These are phyloP conservation scores for Abrus precatorius DNA, from an alignment of 306 rosid genomes.

Conservation along the genomic window DNA sequence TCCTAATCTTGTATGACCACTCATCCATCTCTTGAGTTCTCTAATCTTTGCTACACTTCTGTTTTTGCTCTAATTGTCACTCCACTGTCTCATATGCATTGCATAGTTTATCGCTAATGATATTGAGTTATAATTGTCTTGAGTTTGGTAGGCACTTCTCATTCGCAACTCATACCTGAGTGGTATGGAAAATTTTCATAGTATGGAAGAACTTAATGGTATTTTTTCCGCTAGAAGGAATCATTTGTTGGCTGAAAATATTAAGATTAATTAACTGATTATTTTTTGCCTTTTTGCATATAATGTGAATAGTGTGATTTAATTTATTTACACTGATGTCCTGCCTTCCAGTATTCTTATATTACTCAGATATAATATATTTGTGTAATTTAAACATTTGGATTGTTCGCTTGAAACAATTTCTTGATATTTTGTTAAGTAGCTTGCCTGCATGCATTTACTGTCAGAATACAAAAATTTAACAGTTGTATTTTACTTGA, in stretches of 20 bases:
- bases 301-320: neutral
- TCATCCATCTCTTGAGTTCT: neutral
- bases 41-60: neutral
- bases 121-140: neutral
- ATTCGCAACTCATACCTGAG: neutral
- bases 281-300: neutral
- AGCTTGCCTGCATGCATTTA: constrained; percentile 23
- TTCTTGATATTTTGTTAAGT: constrained; percentile 3
- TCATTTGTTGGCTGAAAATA: constrained; percentile 28
- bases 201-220: constrained; percentile 11
- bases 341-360: neutral
- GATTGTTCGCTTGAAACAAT: constrained; percentile 5
- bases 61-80: neutral
- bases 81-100: neutral
- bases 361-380: constrained; percentile 5
- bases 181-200: neutral
- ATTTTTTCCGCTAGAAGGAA: constrained; percentile 7
- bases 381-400: constrained; percentile 7
- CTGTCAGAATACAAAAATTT: constrained; percentile 6
- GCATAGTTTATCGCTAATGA: neutral
- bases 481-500: constrained; percentile 28
- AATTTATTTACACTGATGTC: constrained; percentile 14
- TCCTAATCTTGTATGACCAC: neutral
- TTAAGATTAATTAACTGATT: neutral
- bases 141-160: neutral